These are phyloP conservation scores for Uncinocarpus reesii DNA, from an alignment of 2,329 filamentous ascomycete genomes.

Conservation along the genomic window DNA sequence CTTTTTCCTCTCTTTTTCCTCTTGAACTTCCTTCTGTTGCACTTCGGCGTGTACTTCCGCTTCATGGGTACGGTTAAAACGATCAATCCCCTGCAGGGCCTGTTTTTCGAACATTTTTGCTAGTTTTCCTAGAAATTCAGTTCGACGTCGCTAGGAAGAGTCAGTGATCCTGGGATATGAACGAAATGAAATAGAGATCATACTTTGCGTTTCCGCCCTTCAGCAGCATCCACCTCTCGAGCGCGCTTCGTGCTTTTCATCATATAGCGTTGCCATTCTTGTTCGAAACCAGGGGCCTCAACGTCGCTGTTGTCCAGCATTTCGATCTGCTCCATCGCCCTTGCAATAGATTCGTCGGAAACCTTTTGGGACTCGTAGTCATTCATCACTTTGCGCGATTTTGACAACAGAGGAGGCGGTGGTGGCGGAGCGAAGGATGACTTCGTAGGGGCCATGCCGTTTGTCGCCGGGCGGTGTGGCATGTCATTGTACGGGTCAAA, in stretches of 20 bases:
- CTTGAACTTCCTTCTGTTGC: constrained; percentile 76
- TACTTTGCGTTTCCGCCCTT: constrained; percentile 55
- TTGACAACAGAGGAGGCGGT: constrained; percentile 39
- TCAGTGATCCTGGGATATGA: not conserved
- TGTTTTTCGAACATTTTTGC: constrained; percentile 55
- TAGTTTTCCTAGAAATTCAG: constrained; percentile 46
- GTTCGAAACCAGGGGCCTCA: constrained; percentile 44
- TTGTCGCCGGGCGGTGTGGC: constrained; percentile 18
- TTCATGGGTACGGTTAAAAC: constrained; percentile 68
- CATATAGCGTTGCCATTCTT: constrained; percentile 45
- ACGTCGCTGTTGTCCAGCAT: constrained; percentile 48
- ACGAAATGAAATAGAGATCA: constrained; percentile 32
- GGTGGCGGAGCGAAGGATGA: constrained; percentile 13
- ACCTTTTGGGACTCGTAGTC: constrained; percentile 58
- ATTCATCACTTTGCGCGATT: constrained; percentile 44
- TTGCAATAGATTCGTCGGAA: constrained; percentile 57
- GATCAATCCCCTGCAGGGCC: constrained; percentile 59
- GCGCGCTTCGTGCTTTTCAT: constrained; percentile 55
- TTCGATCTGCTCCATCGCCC: constrained; percentile 52
- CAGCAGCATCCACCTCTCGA: constrained; percentile 53
- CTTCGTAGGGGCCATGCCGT: constrained; percentile 20
- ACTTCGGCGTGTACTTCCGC: constrained; percentile 75
- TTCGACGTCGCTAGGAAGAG: constrained; percentile 46
- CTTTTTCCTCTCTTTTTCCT: constrained; percentile 98
- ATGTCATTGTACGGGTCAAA: constrained; percentile 19